A percentile compares a stretch with the other conserved stretches of the same genome.
Evolutionary conservation across 1,284 basidiomycete genomes (phyloP).

Genomic region (Boletus semigastroideus): DNA sequence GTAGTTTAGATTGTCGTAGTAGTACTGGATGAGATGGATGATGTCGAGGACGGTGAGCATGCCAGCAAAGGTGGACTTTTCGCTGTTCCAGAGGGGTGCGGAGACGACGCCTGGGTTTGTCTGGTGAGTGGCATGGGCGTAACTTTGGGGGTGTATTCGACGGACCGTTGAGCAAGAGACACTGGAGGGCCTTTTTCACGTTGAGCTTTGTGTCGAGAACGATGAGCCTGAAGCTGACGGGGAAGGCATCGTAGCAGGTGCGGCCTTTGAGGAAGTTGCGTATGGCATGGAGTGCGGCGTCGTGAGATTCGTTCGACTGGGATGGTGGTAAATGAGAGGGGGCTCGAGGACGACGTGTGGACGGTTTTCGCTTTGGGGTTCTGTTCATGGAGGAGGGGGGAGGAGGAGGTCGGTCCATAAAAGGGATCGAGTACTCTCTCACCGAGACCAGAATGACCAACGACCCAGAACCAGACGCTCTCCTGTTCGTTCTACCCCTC

Average conservation of each 20-base stretch:
- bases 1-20: conserved; percentile 86
- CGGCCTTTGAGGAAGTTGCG: conserved; percentile 82
- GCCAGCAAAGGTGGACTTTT: conserved; percentile 85
- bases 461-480: conserved; percentile 47
- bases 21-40: conserved; percentile 96
- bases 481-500: conserved; percentile 85
- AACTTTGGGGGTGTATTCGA: neutral
- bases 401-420: conserved; percentile 6
- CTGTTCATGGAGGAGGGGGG: conserved; percentile 34
- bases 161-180: conserved; percentile 84
- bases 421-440: neutral
- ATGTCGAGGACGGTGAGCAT: conserved; percentile 97
- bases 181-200: conserved; percentile 91
- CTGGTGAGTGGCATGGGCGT: neutral
- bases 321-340: conserved; percentile 57
- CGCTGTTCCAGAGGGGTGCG: conserved; percentile 97
- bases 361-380: conserved; percentile 39
- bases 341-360: conserved; percentile 51
- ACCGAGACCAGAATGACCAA: conserved; percentile 22
- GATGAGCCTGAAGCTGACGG: conserved; percentile 94
- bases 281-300: conserved; percentile 75
- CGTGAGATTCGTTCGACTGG: conserved; percentile 63
- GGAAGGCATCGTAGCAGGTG: conserved; percentile 93
- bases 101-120: conserved; percentile 83
- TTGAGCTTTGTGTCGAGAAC: conserved; percentile 94